Evolutionary conservation across 495 filamentous ascomycete species (phyloP).

Genomic region (Platismatia glauca): DNA sequence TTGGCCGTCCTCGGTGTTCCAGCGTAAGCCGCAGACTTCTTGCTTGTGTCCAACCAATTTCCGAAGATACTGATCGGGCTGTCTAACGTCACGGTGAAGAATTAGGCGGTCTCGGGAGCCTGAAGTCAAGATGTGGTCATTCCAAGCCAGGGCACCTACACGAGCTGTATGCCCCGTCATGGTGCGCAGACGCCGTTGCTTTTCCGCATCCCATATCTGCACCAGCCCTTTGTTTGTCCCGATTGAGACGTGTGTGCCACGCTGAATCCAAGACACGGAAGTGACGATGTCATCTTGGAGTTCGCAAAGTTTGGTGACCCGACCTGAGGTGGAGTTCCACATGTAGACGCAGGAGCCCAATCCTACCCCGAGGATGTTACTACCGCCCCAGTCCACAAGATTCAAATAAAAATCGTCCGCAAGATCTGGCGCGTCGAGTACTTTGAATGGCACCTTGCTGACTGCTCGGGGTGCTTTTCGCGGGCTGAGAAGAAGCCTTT

Average conservation of each 20-base stretch:
- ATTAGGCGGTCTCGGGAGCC: constrained; percentile 90
- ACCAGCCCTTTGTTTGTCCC: constrained; percentile 89
- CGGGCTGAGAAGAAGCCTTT: constrained; percentile 83
- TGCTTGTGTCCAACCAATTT: constrained; percentile 92
- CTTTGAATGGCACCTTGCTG: constrained; percentile 94
- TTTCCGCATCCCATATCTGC: constrained; percentile 94
- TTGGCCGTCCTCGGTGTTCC: constrained; percentile 93
- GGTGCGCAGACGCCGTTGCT: constrained; percentile 72
- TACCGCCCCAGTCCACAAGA: constrained; percentile 95
- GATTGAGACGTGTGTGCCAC: constrained; percentile 87
- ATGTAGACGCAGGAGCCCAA: constrained; percentile 93
- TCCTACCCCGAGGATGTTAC: constrained; percentile 85
- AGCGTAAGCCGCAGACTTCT: constrained; percentile 94
- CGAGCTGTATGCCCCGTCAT: constrained; percentile 94
- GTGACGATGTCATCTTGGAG: constrained; percentile 90
- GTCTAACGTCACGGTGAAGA: constrained; percentile 88
- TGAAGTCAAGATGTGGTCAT: constrained; percentile 92
- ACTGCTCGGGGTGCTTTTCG: constrained; percentile 80
- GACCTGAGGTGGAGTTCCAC: constrained; percentile 85
- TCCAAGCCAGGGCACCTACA: constrained; percentile 91
- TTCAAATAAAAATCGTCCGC: constrained; percentile 98
- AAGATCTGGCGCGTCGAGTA: constrained; percentile 89
- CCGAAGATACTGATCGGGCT: constrained; percentile 80
- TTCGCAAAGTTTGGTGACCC: constrained; percentile 87
- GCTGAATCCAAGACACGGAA: constrained; percentile 94